These are phyloP conservation scores for Lipomyces oligophaga DNA, from an alignment of 805 yeast genomes.

Conservation along the genomic window DNA sequence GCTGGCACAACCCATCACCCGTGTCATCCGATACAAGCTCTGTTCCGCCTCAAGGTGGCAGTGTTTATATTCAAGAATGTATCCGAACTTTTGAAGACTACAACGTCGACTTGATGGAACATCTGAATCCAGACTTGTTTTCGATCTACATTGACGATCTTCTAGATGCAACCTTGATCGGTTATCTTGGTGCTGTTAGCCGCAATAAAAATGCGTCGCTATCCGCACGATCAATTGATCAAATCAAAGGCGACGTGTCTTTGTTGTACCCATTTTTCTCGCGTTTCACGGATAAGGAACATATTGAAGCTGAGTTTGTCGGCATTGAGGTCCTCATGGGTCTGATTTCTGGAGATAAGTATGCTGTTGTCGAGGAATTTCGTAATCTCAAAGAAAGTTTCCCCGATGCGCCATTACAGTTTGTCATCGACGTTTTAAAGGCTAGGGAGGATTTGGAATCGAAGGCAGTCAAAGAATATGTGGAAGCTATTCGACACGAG, in stretches of 20 bases:
- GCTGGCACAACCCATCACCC: constrained; percentile 60
- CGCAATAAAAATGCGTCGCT: constrained; percentile 34
- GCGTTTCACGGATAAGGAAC: constrained; percentile 42
- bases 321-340: constrained; percentile 62
- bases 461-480: constrained; percentile 34
- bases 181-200: constrained; percentile 49
- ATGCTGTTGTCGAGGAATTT: constrained; percentile 45
- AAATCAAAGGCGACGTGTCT: constrained; percentile 60
- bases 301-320: constrained; percentile 49
- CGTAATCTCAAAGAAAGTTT: constrained; percentile 60
- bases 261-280: constrained; percentile 52
- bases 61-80: constrained; percentile 48
- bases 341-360: constrained; percentile 42
- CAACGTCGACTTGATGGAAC: constrained; percentile 56
- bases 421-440: constrained; percentile 61
- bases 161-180: constrained; percentile 49
- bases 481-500: constrained; percentile 31
- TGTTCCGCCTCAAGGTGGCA: constrained; percentile 9
- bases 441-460: constrained; percentile 40
- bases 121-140: constrained; percentile 52
- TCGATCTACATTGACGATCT: constrained; percentile 53
- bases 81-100: constrained; percentile 74
- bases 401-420: constrained; percentile 72
- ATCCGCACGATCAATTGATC: constrained; percentile 40
- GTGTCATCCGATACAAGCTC: constrained; percentile 12